Percentiles rank a stretch among this genome's conserved stretches.
phyloP scores from a whole-genome alignment of 1,284 basidiomycete species.

The Rhodofomes roseus region DNA sequence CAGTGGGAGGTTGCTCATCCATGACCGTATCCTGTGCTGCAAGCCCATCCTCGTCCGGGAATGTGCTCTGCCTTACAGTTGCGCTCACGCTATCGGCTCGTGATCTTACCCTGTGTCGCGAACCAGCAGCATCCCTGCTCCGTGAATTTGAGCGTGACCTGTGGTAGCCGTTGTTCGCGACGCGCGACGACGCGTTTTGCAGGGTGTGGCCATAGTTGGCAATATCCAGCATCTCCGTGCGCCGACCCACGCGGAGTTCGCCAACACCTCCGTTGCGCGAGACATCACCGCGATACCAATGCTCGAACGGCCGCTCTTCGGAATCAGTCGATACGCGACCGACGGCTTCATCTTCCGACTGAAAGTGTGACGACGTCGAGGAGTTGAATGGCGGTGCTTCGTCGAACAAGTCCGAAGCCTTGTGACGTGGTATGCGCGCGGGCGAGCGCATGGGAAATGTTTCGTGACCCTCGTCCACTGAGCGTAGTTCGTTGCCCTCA shows the following conservation, averaged over 20 bases:
- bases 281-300: constrained; percentile 80
- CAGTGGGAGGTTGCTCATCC: constrained; percentile 68
- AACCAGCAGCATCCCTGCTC: constrained; percentile 15
- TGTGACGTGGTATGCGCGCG: constrained; percentile 27
- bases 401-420: constrained; percentile 40
- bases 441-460: constrained; percentile 26
- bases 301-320: constrained; percentile 74
- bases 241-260: constrained; percentile 64
- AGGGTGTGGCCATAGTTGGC: constrained; percentile 68
- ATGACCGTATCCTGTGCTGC: constrained; percentile 49
- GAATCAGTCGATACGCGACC: constrained; percentile 64
- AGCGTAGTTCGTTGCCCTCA: constrained; percentile 19
- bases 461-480: constrained; percentile 24
- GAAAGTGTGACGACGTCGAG: constrained; percentile 19
- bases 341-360: constrained; percentile 16
- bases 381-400: constrained; percentile 36
- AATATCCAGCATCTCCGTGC: constrained; percentile 78
- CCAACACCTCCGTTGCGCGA: constrained; percentile 78
- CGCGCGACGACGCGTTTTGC: constrained; percentile 21
- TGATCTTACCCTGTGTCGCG: constrained; percentile 17
- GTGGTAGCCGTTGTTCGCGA: constrained; percentile 14
- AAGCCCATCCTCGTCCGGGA: constrained; percentile 56
- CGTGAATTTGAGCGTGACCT: constrained; percentile 28
- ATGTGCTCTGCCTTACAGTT: constrained; percentile 53
- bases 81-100: constrained; percentile 56